A percentile compares a stretch with the other conserved stretches of the same genome.
phyloP scores from a whole-genome alignment of 169 alveolate genomes.

The Ichthyophthirius multifiliis region DNA sequence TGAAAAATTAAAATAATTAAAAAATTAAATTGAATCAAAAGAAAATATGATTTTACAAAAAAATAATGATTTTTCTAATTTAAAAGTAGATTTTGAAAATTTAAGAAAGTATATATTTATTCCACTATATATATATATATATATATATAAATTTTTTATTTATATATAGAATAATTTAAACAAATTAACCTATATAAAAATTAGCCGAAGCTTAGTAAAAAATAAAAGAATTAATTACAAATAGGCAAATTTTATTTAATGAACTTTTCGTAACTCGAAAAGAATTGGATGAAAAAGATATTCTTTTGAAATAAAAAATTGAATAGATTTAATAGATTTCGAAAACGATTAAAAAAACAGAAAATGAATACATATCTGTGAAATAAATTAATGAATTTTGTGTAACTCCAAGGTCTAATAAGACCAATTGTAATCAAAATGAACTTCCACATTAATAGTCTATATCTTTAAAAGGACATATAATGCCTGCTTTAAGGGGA shows the following conservation, averaged over 20 bases:
- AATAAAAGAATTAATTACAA: not conserved
- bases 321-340: not conserved
- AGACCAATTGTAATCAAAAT: too few relatives aligned
- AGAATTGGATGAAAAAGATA: not conserved
- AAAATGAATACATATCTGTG: not conserved
- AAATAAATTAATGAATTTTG: not conserved
- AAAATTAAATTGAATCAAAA: not conserved
- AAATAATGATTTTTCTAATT: not conserved
- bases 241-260: not conserved
- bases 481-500: not conserved
- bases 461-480: not conserved
- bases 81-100: not conserved
- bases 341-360: not conserved
- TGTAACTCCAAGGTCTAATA: not conserved
- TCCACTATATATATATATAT: too few relatives aligned
- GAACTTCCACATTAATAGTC: not conserved
- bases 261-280: not conserved
- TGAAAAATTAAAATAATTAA: not conserved
- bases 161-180: not conserved
- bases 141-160: too few relatives aligned
- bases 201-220: not conserved
- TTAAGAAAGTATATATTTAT: not conserved
- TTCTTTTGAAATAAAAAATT: not conserved
- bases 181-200: not conserved
- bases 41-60: not conserved